Evolutionary conservation across 2,329 filamentous ascomycete genomes (phyloP).

Genomic region (Trichophyton simii): DNA sequence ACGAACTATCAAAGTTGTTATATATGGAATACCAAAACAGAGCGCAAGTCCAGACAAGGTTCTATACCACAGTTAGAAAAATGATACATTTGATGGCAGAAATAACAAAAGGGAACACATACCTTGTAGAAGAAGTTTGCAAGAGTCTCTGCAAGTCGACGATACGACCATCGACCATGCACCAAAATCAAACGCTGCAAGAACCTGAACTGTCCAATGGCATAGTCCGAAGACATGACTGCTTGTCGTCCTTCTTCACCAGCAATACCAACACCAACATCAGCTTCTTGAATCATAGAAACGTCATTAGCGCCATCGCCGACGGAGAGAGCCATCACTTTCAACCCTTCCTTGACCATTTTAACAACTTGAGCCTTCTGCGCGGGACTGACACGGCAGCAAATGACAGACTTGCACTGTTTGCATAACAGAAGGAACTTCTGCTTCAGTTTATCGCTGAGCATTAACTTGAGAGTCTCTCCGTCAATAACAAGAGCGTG

Average conservation of each 20-base stretch:
- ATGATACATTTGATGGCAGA: background rate
- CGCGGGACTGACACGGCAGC: slow-evolving; percentile 90
- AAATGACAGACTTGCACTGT: slow-evolving; percentile 90
- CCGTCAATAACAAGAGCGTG: slow-evolving; percentile 93
- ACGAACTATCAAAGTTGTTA: slow-evolving; percentile 91
- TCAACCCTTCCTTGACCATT: slow-evolving; percentile 87
- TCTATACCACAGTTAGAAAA: slow-evolving; percentile 40
- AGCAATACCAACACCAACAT: slow-evolving; percentile 92
- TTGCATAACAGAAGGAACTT: slow-evolving; percentile 94
- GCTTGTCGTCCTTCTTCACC: slow-evolving; percentile 86
- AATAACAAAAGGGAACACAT: slow-evolving; percentile 15
- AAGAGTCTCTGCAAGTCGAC: slow-evolving; percentile 80
- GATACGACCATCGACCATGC: slow-evolving; percentile 93
- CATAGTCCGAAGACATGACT: slow-evolving; percentile 92
- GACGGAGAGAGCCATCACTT: slow-evolving; percentile 91
- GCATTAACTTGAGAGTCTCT: slow-evolving; percentile 77
- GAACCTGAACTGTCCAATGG: slow-evolving; percentile 87
- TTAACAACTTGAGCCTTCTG: slow-evolving; percentile 95
- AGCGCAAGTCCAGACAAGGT: slow-evolving; percentile 91
- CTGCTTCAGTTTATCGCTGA: slow-evolving; percentile 70
- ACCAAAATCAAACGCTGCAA: slow-evolving; percentile 74
- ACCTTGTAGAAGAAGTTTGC: slow-evolving; percentile 99
- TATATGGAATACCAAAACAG: slow-evolving; percentile 98
- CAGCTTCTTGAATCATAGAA: slow-evolving; percentile 94
- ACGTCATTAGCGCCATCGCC: slow-evolving; percentile 94